These are phyloP conservation scores for Wallacemonas sp. DNA, from an alignment of 208 protist genomes.

Conservation along the genomic window DNA sequence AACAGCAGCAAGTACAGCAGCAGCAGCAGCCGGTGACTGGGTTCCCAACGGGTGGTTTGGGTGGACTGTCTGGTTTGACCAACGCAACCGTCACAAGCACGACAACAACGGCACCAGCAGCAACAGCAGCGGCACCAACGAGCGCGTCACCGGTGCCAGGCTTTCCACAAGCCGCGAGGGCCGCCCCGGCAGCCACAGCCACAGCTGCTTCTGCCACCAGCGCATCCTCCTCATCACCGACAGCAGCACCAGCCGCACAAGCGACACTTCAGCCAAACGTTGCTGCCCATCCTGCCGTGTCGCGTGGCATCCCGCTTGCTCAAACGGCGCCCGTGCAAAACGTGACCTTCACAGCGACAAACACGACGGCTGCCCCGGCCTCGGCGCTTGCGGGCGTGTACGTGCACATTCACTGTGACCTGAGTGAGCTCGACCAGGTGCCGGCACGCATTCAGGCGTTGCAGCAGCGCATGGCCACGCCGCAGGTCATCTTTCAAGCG, in stretches of 20 bases:
- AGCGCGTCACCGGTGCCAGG: conserved; percentile 7
- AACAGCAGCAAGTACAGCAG: neutral
- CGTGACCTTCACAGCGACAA: neutral
- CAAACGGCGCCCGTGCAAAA: conserved; percentile 2
- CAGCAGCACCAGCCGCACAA: conserved; percentile 18
- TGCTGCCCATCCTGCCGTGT: neutral
- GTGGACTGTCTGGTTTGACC: too few species aligned
- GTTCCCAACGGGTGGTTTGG: neutral
- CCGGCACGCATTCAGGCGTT: conserved; percentile 53
- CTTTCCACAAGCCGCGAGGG: conserved; percentile 8
- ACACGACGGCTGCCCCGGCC: neutral
- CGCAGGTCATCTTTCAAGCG: conserved; percentile 15
- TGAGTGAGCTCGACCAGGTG: conserved; percentile 62
- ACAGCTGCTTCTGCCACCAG: conserved; percentile 19
- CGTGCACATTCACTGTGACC: conserved; percentile 73
- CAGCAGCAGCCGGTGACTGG: conserved; percentile 5
- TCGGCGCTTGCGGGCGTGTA: conserved; percentile 35
- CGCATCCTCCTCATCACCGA: conserved; percentile 9
- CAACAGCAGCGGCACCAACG: conserved; percentile 2
- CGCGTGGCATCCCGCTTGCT: conserved; percentile 4
- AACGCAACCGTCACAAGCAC: neutral
- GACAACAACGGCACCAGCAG: conserved; percentile 14
- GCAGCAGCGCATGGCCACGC: conserved; percentile 23
- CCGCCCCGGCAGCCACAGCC: conserved; percentile 19
- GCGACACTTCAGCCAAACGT: neutral